These are phyloP conservation scores for Diaporthe helianthi DNA, from an alignment of 2,329 filamentous ascomycete genomes.

Conservation along the genomic window DNA sequence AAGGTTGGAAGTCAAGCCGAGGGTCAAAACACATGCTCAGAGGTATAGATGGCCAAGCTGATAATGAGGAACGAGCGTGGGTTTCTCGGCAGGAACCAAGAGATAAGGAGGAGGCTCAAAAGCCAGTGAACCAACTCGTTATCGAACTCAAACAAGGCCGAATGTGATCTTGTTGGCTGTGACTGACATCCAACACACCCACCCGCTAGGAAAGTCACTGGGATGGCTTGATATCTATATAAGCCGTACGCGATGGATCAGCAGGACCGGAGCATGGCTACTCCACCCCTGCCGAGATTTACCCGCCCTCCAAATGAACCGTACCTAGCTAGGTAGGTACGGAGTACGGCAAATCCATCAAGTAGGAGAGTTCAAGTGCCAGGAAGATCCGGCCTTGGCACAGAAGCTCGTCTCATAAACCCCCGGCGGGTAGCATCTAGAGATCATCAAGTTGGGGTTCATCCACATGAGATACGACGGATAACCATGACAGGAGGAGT, in stretches of 20 bases:
- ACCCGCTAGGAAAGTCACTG: constrained; percentile 30
- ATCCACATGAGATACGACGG: constrained; percentile 16
- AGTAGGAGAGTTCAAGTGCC: neutral
- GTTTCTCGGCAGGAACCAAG: neutral
- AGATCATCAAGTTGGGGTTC: constrained; percentile 12
- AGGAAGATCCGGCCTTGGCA: constrained; percentile 3
- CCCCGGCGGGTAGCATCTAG: neutral
- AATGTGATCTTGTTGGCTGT: neutral
- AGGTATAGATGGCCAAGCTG: neutral
- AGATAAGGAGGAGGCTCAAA: neutral
- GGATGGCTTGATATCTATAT: constrained; percentile 32
- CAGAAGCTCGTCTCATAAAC: constrained; percentile 19
- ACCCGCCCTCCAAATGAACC: constrained; percentile 40
- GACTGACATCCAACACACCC: constrained; percentile 1
- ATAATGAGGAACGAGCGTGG: constrained; percentile 16
- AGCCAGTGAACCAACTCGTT: neutral
- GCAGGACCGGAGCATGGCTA: constrained; percentile 28
- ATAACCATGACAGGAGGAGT: neutral
- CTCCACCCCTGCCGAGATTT: constrained; percentile 39
- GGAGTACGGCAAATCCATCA: constrained; percentile 18
- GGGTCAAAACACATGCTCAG: neutral
- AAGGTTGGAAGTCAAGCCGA: neutral
- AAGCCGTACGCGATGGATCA: constrained; percentile 36
- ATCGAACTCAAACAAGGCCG: neutral
- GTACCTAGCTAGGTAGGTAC: too few species aligned